phyloP scores from a whole-genome alignment of 2,329 filamentous ascomycete species.

The Tolypocladium endophyticum region DNA sequence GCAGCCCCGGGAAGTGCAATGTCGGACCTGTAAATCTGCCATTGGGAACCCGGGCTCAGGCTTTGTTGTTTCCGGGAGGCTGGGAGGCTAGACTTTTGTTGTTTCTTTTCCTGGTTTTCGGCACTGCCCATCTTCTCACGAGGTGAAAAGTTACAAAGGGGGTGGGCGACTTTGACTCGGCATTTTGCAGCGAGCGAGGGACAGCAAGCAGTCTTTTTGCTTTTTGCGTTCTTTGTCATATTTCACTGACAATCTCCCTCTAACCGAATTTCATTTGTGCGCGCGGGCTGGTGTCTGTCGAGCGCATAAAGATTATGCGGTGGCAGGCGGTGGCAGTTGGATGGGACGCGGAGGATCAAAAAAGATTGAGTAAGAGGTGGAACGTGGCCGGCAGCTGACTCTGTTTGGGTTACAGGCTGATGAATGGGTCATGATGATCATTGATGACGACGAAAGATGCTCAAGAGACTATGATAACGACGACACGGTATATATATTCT shows the following conservation, averaged over 20 bases:
- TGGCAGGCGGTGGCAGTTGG: background rate
- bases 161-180: background rate
- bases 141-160: background rate
- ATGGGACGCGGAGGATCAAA: background rate
- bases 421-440: background rate
- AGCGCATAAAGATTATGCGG: background rate
- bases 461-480: background rate
- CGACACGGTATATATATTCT: background rate
- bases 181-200: constrained; percentile 1
- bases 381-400: background rate
- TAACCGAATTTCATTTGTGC: background rate
- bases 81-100: background rate
- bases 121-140: background rate
- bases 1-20: background rate
- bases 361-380: background rate
- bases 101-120: background rate
- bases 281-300: background rate
- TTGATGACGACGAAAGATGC: background rate
- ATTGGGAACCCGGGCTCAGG: background rate
- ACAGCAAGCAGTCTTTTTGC: background rate
- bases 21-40: background rate
- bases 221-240: background rate
- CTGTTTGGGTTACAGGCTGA: background rate
- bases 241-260: background rate
- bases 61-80: background rate